Conservation (phyloP, 1,139 yeast species). For the Sugiyamaella neomexicana region DNA sequence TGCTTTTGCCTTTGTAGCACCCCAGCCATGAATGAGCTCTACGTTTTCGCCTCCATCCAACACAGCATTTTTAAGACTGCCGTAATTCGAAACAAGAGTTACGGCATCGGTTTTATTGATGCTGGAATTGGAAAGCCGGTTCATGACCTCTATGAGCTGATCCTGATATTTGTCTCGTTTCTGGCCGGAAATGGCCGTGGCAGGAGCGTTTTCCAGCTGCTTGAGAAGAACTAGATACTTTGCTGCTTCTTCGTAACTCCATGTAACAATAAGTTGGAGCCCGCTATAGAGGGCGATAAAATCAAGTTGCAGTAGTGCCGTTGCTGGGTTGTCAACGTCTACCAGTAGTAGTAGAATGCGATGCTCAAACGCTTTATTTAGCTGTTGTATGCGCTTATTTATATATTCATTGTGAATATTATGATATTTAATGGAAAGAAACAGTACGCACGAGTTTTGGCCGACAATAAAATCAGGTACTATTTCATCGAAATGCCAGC, state of each 20-base stretch:
- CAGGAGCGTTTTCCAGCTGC: slow-evolving; percentile 37
- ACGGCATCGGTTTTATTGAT: slow-evolving; percentile 63
- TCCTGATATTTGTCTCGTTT: slow-evolving; percentile 50
- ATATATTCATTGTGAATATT: slow-evolving; percentile 87
- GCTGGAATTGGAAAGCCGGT: slow-evolving; percentile 47
- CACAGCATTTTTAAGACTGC: slow-evolving; percentile 53
- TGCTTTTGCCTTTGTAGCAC: slow-evolving; percentile 52
- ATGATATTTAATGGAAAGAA: slow-evolving; percentile 75
- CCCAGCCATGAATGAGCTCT: slow-evolving; percentile 53
- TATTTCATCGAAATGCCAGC: slow-evolving; percentile 50
- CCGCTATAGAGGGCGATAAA: slow-evolving; percentile 70
- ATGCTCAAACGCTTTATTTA: slow-evolving; percentile 50
- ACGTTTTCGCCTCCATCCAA: slow-evolving; percentile 40
- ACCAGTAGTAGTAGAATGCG: slow-evolving; percentile 71
- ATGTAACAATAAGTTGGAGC: slow-evolving; percentile 64
- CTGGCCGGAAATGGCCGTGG: slow-evolving; percentile 47
- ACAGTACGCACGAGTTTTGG: slow-evolving; percentile 65
- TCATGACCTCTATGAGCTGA: slow-evolving; percentile 53
- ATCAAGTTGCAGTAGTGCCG: slow-evolving; percentile 65
- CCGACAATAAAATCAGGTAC: slow-evolving; percentile 64
- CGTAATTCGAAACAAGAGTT: slow-evolving; percentile 54
- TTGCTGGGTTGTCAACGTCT: slow-evolving; percentile 75
- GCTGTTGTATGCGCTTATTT: slow-evolving; percentile 62
- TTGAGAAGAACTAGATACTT: slow-evolving; percentile 54
- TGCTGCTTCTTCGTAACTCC: slow-evolving; percentile 87